Percentiles rank a stretch among this genome's conserved stretches.
phyloP scores from a whole-genome alignment of 345 rosid genomes.

The Isatis tinctoria region DNA sequence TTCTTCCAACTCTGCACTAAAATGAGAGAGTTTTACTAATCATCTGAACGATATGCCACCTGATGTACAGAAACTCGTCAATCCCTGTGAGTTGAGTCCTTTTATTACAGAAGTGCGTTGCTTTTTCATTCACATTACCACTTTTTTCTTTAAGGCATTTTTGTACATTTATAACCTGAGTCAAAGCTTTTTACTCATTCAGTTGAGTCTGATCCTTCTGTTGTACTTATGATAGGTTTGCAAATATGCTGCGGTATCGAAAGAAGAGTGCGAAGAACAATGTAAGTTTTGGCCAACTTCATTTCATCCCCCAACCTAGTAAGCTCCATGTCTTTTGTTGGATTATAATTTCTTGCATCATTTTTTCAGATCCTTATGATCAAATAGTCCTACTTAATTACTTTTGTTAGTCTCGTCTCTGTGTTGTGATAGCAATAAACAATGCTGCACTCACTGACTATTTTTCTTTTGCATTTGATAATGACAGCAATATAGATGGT shows the following conservation, averaged over 20 bases:
- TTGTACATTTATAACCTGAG: background rate
- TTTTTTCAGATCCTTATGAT: too few relatives aligned
- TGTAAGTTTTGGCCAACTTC: constrained; percentile 97
- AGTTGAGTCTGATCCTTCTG: background rate
- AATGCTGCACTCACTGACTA: background rate
- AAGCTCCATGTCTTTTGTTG: constrained; percentile 31
- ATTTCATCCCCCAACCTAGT: constrained; percentile 90
- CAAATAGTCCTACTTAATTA: background rate
- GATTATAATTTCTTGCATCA: background rate
- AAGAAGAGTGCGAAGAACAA: constrained; percentile 88
- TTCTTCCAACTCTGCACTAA: background rate
- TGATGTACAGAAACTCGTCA: constrained; percentile 50
- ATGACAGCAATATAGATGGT: constrained; percentile 71
- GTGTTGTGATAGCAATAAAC: background rate
- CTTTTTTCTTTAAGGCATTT: background rate
- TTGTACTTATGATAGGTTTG: constrained; percentile 44
- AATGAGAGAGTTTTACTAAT: constrained; percentile 17
- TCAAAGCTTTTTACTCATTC: background rate
- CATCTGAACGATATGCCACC: constrained; percentile 35
- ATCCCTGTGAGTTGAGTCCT: constrained; percentile 73
- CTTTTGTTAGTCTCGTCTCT: background rate
- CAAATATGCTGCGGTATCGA: constrained; percentile 64
- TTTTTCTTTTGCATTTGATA: background rate
- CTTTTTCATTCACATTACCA: constrained; percentile 13
- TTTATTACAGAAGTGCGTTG: constrained; percentile 67